These are phyloP conservation scores for Phytophthora podocarpi DNA, from an alignment of 352 stramenopile species.

Conservation along the genomic window DNA sequence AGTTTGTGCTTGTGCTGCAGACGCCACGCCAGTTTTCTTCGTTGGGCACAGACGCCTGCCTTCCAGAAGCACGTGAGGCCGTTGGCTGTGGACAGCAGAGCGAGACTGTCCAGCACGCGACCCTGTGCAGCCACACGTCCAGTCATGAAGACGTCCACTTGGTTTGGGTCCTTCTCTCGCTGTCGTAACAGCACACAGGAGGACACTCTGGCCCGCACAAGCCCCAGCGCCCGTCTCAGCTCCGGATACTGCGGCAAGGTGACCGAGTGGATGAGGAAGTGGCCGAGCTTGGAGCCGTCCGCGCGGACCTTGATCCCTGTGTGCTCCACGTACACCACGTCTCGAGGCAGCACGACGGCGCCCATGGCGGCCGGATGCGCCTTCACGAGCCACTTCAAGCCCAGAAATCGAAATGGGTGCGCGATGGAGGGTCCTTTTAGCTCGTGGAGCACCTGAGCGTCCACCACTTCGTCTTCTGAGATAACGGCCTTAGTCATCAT, in stretches of 20 bases:
- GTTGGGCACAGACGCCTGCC: conserved; percentile 30
- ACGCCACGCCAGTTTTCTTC: conserved; percentile 40
- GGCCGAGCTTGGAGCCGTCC: conserved; percentile 40
- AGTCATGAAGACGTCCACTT: conserved; percentile 56
- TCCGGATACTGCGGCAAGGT: conserved; percentile 41
- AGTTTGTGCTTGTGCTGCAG: conserved; percentile 37
- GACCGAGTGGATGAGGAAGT: conserved; percentile 53
- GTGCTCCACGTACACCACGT: conserved; percentile 42
- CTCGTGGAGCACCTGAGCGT: conserved; percentile 45
- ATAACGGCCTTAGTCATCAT: conserved; percentile 48
- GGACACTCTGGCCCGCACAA: conserved; percentile 49
- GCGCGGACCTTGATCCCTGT: conserved; percentile 28
- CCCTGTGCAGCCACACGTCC: conserved; percentile 49
- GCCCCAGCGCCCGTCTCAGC: conserved; percentile 30
- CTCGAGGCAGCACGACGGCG: conserved; percentile 35
- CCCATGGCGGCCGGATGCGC: conserved; percentile 24
- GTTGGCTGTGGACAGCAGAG: conserved; percentile 38
- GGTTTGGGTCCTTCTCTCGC: conserved; percentile 12
- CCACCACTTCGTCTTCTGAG: conserved; percentile 43
- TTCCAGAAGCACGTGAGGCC: conserved; percentile 46
- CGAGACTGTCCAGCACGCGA: conserved; percentile 47
- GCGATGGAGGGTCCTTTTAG: conserved; percentile 42
- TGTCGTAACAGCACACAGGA: conserved; percentile 46
- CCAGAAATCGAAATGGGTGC: conserved; percentile 57
- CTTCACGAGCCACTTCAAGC: conserved; percentile 60